Conservation (phyloP, 352 stramenopile genomes). For the Globisporangium paddicum region DNA sequence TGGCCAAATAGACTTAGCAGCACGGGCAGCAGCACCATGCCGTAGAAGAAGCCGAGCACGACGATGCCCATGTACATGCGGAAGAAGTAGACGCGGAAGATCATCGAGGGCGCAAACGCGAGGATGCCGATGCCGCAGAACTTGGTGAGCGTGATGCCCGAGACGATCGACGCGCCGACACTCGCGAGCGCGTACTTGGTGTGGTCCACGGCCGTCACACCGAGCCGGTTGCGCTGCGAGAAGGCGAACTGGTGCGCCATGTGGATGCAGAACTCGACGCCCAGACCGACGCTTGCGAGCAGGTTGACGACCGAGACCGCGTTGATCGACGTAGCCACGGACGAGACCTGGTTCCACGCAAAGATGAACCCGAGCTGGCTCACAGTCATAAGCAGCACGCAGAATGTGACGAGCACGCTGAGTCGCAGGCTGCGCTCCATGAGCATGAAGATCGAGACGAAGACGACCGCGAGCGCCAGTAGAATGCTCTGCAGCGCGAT, state of each 20-base stretch:
- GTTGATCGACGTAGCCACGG: conserved; percentile 78
- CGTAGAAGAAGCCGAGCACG: conserved; percentile 80
- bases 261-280: conserved; percentile 90
- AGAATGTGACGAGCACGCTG: conserved; percentile 63
- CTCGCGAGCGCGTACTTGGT: conserved; percentile 65
- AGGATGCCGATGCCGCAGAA: conserved; percentile 88
- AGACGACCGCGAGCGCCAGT: conserved; percentile 76
- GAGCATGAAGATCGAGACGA: conserved; percentile 72
- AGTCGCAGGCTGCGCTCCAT: conserved; percentile 65
- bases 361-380: conserved; percentile 80
- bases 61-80: conserved; percentile 91
- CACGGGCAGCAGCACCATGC: conserved; percentile 74
- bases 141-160: conserved; percentile 92
- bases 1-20: conserved; percentile 74
- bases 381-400: conserved; percentile 76
- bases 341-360: conserved; percentile 62
- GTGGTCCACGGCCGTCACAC: conserved; percentile 53
- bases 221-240: conserved; percentile 40
- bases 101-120: conserved; percentile 85
- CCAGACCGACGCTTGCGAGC: conserved; percentile 80
- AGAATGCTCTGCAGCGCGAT: conserved; percentile 83
- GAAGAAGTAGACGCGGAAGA: conserved; percentile 93
- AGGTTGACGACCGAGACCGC: conserved; percentile 89
- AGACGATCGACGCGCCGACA: conserved; percentile 82
- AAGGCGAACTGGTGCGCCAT: conserved; percentile 81